Percentiles rank a stretch among this genome's conserved stretches.
Conservation (phyloP, 352 stramenopile genomes). For the Globisporangium sylvaticum region DNA sequence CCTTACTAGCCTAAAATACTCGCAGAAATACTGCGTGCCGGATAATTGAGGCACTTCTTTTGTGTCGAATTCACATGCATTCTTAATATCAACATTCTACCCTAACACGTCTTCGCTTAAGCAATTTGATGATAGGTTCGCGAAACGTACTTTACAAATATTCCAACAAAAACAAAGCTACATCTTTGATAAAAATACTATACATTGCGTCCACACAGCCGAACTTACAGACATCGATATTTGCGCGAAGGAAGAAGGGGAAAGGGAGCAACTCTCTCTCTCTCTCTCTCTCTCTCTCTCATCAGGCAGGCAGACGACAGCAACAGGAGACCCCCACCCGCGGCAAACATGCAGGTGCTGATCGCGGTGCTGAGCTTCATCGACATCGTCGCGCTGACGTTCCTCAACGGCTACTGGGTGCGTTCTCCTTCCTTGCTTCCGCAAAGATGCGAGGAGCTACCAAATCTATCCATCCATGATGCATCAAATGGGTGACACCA, state of each 20-base stretch:
- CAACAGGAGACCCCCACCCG: neutral
- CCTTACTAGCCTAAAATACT: too few relatives aligned
- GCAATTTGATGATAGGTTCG: too few relatives aligned
- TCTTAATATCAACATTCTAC: too few relatives aligned
- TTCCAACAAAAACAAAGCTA: too few relatives aligned
- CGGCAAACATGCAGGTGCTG: constrained; percentile 55
- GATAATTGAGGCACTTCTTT: too few relatives aligned
- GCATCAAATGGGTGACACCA: neutral
- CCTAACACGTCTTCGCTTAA: too few relatives aligned
- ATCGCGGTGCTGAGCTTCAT: constrained; percentile 79
- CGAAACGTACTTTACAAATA: too few relatives aligned
- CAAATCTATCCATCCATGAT: neutral
- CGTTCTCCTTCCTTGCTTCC: constrained; percentile 19
- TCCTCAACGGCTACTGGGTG: constrained; percentile 87
- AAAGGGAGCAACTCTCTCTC: neutral
- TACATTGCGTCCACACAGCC: too few relatives aligned
- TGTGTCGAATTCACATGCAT: too few relatives aligned
- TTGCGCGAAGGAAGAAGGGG: neutral
- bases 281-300: neutral
- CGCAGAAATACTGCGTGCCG: too few relatives aligned
- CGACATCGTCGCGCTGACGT: constrained; percentile 82
- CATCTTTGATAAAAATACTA: too few relatives aligned
- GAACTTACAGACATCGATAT: too few relatives aligned
- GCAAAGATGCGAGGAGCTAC: constrained; percentile 6
- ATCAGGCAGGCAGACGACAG: neutral